These are phyloP conservation scores for Clarireedia sp. DNA, from an alignment of 2,329 filamentous ascomycete species.

Conservation along the genomic window DNA sequence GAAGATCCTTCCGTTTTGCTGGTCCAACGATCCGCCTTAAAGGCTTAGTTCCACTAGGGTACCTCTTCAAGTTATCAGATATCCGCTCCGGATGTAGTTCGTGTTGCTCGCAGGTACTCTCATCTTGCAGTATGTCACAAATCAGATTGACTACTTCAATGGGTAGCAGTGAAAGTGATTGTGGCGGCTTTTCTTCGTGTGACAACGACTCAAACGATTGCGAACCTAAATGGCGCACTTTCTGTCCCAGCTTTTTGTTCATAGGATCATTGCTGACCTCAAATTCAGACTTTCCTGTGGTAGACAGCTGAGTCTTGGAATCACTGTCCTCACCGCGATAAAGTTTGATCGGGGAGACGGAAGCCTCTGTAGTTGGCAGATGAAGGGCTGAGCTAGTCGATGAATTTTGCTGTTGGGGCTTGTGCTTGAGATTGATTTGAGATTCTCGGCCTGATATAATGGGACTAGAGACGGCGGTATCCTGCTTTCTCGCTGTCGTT, in stretches of 20 bases:
- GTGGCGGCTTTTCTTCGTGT: slow-evolving; percentile 35
- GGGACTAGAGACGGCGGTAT: background rate
- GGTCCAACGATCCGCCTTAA: background rate
- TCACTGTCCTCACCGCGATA: too few relatives aligned
- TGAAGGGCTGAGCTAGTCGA: slow-evolving; percentile 19
- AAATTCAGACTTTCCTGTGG: background rate
- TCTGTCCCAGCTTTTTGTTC: background rate
- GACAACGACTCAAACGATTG: background rate
- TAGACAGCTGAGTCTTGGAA: too few relatives aligned
- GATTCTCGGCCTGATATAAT: too few relatives aligned
- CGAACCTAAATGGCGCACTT: background rate
- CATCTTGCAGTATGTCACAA: slow-evolving; percentile 51
- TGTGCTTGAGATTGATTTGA: slow-evolving; percentile 29
- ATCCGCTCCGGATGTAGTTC: slow-evolving; percentile 33
- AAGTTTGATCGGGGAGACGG: background rate
- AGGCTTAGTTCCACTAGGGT: background rate
- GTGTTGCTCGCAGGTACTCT: slow-evolving; percentile 44
- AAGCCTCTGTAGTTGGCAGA: slow-evolving; percentile 5
- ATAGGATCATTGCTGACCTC: background rate
- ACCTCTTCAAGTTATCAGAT: slow-evolving; percentile 12
- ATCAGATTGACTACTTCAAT: slow-evolving; percentile 51
- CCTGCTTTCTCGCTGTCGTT: slow-evolving; percentile 15
- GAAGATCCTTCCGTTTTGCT: background rate
- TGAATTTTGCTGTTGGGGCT: slow-evolving; percentile 21
- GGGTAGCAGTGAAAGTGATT: slow-evolving; percentile 47